These are phyloP conservation scores for Globisporangium viniferum DNA, from an alignment of 352 stramenopile species.

Conservation along the genomic window DNA sequence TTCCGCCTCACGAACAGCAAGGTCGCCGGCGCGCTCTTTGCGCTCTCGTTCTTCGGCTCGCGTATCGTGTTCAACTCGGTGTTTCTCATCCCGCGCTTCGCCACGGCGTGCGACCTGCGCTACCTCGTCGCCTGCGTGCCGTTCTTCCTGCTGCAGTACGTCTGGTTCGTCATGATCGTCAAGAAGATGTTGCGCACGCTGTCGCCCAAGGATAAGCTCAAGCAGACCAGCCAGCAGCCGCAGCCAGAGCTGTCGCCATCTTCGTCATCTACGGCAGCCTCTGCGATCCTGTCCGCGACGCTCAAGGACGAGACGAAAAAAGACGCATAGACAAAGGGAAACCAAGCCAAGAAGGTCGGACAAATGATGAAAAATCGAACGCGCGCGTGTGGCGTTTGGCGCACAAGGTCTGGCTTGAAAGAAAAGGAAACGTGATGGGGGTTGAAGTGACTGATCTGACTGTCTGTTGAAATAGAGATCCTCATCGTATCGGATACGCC, in stretches of 20 bases:
- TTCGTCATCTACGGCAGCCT: not conserved
- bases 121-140: constrained; percentile 56
- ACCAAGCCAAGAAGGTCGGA: not conserved
- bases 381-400: not conserved
- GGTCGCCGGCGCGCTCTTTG: constrained; percentile 54
- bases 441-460: constrained; percentile 1
- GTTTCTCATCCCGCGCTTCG: constrained; percentile 53
- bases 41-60: constrained; percentile 59
- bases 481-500: not conserved
- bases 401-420: constrained; percentile 10
- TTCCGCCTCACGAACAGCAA: constrained; percentile 63
- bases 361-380: not conserved
- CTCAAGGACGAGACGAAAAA: constrained; percentile 10
- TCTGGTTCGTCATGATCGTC: constrained; percentile 74
- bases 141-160: constrained; percentile 74
- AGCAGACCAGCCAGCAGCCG: not conserved
- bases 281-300: not conserved
- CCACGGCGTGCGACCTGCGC: constrained; percentile 37
- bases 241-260: not conserved
- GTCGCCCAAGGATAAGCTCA: not conserved
- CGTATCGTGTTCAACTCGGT: constrained; percentile 69
- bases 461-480: not conserved
- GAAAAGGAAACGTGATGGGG: constrained; percentile 1
- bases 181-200: constrained; percentile 38
- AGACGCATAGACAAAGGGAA: not conserved